These are phyloP conservation scores for Climacium dendroides DNA, from an alignment of 225 moss, liverwort and hornwort species.

Conservation along the genomic window DNA sequence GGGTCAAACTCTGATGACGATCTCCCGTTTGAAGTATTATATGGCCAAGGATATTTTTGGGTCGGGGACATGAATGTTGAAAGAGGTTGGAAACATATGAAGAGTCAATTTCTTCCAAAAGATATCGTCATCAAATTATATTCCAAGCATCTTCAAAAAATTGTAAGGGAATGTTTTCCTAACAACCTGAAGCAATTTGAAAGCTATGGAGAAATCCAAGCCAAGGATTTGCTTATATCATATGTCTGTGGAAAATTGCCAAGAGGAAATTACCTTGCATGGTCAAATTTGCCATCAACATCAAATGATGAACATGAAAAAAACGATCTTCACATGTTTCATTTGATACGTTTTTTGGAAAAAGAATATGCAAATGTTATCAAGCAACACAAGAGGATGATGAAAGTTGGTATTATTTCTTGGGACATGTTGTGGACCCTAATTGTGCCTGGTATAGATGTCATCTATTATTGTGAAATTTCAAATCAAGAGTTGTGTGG, in stretches of 20 bases:
- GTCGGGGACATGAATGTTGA: rapidly evolving
- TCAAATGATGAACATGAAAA: background rate
- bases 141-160: background rate
- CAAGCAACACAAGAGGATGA: background rate
- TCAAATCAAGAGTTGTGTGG: background rate
- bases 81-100: rapidly evolving
- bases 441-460: background rate
- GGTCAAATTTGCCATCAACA: no score
- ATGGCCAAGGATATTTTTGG: rapidly evolving
- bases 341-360: background rate
- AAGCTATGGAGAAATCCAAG: background rate
- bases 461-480: background rate
- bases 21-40: background rate
- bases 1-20: rapidly evolving
- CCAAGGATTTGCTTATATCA: background rate
- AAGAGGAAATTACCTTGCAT: rapidly evolving
- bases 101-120: background rate
- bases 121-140: background rate
- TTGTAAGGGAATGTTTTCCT: rapidly evolving
- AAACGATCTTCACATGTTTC: background rate
- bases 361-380: background rate
- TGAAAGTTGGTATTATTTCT: background rate
- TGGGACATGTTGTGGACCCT: conserved; percentile 12
- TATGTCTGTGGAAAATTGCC: background rate
- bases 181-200: background rate